Evolutionary conservation across 179 eudicot genomes (phyloP).

Genomic region (Heliamphora pulchella): DNA sequence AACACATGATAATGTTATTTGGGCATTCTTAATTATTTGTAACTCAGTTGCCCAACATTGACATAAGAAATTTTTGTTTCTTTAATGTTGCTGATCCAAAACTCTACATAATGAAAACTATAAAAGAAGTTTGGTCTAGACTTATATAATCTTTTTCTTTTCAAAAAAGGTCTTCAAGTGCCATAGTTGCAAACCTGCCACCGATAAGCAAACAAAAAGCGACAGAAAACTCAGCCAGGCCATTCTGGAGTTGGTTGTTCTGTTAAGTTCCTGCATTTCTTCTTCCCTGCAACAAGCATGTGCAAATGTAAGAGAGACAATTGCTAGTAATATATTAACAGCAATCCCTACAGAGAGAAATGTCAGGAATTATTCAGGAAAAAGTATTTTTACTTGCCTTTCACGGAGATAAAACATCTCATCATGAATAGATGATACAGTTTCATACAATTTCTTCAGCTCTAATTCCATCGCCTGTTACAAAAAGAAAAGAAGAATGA

Average conservation of each 20-base stretch:
- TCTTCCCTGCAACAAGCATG: constrained; percentile 55
- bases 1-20: background rate
- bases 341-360: background rate
- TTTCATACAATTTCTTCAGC: constrained; percentile 74
- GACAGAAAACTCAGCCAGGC: constrained; percentile 75
- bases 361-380: background rate
- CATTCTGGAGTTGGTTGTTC: constrained; percentile 65
- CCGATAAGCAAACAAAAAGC: constrained; percentile 54
- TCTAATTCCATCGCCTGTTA: constrained; percentile 79
- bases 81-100: background rate
- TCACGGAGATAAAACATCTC: constrained; percentile 93
- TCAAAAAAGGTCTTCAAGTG: constrained; percentile 76
- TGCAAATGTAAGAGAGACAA: background rate
- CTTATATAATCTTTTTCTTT: constrained; percentile 75
- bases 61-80: background rate
- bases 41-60: background rate
- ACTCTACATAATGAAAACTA: constrained; percentile 5
- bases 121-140: background rate
- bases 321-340: background rate
- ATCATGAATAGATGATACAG: constrained; percentile 65
- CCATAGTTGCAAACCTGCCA: constrained; percentile 76
- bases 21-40: background rate
- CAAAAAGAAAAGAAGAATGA: background rate
- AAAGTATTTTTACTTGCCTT: constrained; percentile 39
- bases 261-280: constrained; percentile 77